Evolutionary conservation across 192 early-diverging fungal species (phyloP).

Genomic region (Backusella macrospora): DNA sequence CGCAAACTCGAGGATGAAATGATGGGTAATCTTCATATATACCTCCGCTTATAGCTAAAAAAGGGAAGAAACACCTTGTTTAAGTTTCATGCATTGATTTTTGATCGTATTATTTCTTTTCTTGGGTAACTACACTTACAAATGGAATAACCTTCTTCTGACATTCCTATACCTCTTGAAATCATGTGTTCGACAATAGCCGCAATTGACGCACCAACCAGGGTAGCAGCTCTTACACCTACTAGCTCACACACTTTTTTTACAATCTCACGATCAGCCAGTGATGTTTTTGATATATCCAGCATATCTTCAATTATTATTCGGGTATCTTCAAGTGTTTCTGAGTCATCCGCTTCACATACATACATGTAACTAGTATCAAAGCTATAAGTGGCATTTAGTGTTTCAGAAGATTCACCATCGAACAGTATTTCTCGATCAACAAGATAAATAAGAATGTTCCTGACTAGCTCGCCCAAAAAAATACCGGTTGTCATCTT

Average conservation of each 20-base stretch:
- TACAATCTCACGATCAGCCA: slow-evolving; percentile 78
- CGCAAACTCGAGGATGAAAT: slow-evolving; percentile 43
- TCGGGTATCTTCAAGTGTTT: slow-evolving; percentile 60
- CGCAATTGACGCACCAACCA: slow-evolving; percentile 73
- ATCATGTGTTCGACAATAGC: slow-evolving; percentile 55
- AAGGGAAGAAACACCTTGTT: background rate
- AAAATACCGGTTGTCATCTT: slow-evolving; percentile 94
- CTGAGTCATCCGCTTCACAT: slow-evolving; percentile 69
- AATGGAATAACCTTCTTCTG: slow-evolving; percentile 34
- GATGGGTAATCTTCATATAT: slow-evolving; percentile 45
- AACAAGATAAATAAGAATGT: slow-evolving; percentile 76
- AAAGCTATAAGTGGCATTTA: slow-evolving; percentile 72
- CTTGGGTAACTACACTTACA: slow-evolving; percentile 28
- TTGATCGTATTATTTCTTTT: background rate
- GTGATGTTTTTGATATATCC: slow-evolving; percentile 62
- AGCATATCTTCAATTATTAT: slow-evolving; percentile 76
- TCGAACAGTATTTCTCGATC: slow-evolving; percentile 77
- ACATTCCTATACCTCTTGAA: slow-evolving; percentile 34
- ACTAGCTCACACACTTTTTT: slow-evolving; percentile 81
- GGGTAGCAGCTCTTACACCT: slow-evolving; percentile 75
- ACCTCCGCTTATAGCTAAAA: slow-evolving; percentile 42
- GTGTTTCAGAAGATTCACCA: slow-evolving; percentile 59
- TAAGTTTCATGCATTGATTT: background rate
- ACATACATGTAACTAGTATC: slow-evolving; percentile 76
- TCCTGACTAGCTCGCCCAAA: slow-evolving; percentile 83